Base-by-base conservation (phyloP, 179 eudicot genomes). In the Actinidia arguta region DNA sequence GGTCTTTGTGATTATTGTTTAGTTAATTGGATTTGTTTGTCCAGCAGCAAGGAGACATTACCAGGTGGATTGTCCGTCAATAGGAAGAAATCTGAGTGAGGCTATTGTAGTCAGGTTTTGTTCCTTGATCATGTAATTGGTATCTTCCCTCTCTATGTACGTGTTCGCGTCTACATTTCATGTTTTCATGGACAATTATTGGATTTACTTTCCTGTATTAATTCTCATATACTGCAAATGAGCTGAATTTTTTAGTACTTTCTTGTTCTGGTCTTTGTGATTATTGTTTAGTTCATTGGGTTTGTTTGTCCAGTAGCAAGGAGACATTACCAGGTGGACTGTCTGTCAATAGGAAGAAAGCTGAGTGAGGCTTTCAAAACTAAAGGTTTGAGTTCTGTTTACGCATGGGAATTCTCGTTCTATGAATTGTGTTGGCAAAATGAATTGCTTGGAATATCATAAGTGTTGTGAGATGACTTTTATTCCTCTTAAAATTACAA, bases 41-140 rank as follows among this genome's bases (percentile, higher is more conserved):
- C 67, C 76, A n/a, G 56, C 90, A 95, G 97, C 90, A 90, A 92
- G 87, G 98, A 95, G 90, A 95, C 98, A 11, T 74, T 82, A 76
- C 85, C 93, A 0, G 98, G 98, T n/a, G 98, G 98, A 73, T 67
- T 88, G 22, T 91, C 94, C 51, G 97, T 95, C 56, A 95, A 95
- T 69, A 89, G 86, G 81, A 93, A 85, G 89, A 90, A 97, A 85
- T 88, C 86, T 18, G 97, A 95, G 80, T 89, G 89, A 79, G 95
- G 93, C 63, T n/a, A n/a, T n/a, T n/a, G n/a, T n/a, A n/a, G n/a
- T n/a, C n/a, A n/a, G n/a, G n/a, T n/a, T n/a, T n/a, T n/a, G n/a
- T n/a, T n/a, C n/a, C n/a, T n/a, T n/a, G n/a, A n/a, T n/a, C n/a
- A n/a, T n/a, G n/a, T n/a, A n/a, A n/a, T n/a, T n/a, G n/a, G n/a